These are phyloP conservation scores for Phialocephala subalpina DNA, from an alignment of 2,329 filamentous ascomycete species.

Conservation along the genomic window DNA sequence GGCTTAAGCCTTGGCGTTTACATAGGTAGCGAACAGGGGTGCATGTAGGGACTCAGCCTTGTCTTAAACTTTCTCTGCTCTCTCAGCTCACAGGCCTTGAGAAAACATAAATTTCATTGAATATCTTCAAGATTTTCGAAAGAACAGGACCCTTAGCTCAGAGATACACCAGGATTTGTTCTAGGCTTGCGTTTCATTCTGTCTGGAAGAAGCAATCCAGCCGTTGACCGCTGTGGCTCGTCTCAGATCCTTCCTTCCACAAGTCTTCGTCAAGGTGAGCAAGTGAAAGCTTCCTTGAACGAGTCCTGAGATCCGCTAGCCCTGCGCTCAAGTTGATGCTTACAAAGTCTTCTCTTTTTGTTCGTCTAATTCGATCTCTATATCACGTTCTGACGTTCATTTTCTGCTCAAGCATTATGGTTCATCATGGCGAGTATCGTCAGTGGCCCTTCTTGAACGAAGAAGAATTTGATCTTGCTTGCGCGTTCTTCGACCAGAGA, in stretches of 20 bases:
- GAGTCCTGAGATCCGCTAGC: background rate
- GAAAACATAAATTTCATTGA: background rate
- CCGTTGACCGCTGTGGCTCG: background rate
- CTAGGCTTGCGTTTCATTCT: background rate
- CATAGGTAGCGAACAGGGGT: slow-evolving; percentile 8
- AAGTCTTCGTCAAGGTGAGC: background rate
- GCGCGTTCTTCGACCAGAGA: slow-evolving; percentile 65
- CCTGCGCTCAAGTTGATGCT: background rate
- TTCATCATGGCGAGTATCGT: slow-evolving; percentile 47
- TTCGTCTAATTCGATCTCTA: background rate
- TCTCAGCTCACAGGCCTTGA: background rate
- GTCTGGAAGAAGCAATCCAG: background rate
- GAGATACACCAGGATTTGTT: background rate
- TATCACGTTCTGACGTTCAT: background rate
- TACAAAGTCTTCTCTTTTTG: background rate
- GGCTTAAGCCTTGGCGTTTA: slow-evolving; percentile 9
- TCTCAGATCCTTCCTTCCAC: background rate
- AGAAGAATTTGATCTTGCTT: slow-evolving; percentile 71
- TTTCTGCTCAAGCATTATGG: slow-evolving; percentile 30
- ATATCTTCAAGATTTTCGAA: no score
- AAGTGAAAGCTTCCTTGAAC: background rate
- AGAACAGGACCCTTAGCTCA: background rate
- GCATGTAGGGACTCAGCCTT: slow-evolving; percentile 5
- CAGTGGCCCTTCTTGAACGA: slow-evolving; percentile 67
- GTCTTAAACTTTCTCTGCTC: slow-evolving; percentile 1